Evolutionary conservation across 495 filamentous ascomycete genomes (phyloP).

Genomic region (Daldinia grandis): DNA sequence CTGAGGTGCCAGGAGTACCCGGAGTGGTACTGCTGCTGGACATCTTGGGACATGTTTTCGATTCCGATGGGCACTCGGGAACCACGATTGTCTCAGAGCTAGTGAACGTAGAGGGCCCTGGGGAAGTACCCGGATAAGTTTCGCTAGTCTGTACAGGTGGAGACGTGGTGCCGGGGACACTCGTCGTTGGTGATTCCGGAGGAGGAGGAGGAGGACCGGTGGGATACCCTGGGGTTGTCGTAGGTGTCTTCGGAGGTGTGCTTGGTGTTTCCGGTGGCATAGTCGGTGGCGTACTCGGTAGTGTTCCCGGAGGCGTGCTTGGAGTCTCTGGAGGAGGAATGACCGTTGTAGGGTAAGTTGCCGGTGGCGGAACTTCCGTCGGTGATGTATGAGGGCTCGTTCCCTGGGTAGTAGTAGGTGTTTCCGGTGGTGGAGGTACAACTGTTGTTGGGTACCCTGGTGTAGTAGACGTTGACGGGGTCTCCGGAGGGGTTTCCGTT

Average conservation of each 20-base stretch:
- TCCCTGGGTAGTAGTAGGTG: background rate
- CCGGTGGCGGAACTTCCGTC: constrained; percentile 1
- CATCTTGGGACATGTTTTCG: background rate
- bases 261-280: constrained; percentile 5
- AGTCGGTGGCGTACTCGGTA: background rate
- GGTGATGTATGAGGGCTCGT: background rate
- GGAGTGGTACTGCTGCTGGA: background rate
- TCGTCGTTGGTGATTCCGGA: constrained; percentile 4
- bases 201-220: background rate
- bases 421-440: constrained; percentile 7
- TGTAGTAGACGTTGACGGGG: background rate
- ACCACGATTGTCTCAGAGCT: background rate
- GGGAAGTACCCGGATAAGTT: constrained; percentile 14
- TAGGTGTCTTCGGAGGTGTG: constrained; percentile 2
- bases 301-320: background rate
- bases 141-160: constrained; percentile 8
- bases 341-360: constrained; percentile 7
- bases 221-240: background rate
- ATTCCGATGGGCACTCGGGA: background rate
- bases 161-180: constrained; percentile 3
- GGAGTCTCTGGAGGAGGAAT: constrained; percentile 3
- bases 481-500: background rate
- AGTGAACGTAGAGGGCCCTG: background rate
- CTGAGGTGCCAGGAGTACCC: background rate
- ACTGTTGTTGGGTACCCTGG: background rate